These are phyloP conservation scores for Tilletia walkeri DNA, from an alignment of 1,284 basidiomycete species.

Conservation along the genomic window DNA sequence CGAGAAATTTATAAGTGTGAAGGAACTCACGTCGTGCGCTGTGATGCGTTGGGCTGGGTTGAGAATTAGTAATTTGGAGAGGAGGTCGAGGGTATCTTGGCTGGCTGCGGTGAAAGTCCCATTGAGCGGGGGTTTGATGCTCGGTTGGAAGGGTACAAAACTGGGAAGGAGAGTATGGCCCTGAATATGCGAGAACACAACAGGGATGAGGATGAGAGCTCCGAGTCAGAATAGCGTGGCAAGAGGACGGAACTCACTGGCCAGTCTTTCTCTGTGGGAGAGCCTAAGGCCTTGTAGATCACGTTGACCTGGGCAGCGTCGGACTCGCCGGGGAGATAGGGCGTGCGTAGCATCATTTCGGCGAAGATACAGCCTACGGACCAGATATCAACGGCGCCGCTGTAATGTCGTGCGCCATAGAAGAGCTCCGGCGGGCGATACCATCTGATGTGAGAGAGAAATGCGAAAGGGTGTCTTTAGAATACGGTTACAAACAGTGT, in stretches of 20 bases:
- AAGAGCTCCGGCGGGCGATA: constrained; percentile 93
- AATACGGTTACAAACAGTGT: not conserved
- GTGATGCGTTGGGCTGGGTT: constrained; percentile 80
- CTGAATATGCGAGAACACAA: too few species aligned
- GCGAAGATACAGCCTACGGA: constrained; percentile 94
- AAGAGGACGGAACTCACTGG: constrained; percentile 65
- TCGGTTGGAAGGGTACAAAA: constrained; percentile 54
- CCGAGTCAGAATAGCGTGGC: too few species aligned
- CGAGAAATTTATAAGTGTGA: too few species aligned
- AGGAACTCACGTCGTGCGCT: constrained; percentile 58
- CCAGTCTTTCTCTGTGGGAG: constrained; percentile 95
- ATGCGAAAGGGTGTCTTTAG: not conserved
- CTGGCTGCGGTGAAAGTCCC: constrained; percentile 87
- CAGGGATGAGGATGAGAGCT: too few species aligned
- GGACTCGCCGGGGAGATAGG: constrained; percentile 86
- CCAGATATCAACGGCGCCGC: constrained; percentile 87
- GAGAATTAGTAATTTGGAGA: constrained; percentile 75
- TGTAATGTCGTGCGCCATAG: constrained; percentile 82
- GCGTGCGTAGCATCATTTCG: constrained; percentile 89
- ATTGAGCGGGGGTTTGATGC: constrained; percentile 76
- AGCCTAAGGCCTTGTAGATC: constrained; percentile 89
- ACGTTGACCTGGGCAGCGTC: constrained; percentile 96
- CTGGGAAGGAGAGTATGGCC: constrained; percentile 32
- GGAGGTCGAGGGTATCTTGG: constrained; percentile 78
- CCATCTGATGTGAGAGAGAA: constrained; percentile 67